Evolutionary conservation across 177 flowering plant genomes (phyloP), one percentile per base, ranked within the genome.

Genomic region (Vitis hybrid): DNA sequence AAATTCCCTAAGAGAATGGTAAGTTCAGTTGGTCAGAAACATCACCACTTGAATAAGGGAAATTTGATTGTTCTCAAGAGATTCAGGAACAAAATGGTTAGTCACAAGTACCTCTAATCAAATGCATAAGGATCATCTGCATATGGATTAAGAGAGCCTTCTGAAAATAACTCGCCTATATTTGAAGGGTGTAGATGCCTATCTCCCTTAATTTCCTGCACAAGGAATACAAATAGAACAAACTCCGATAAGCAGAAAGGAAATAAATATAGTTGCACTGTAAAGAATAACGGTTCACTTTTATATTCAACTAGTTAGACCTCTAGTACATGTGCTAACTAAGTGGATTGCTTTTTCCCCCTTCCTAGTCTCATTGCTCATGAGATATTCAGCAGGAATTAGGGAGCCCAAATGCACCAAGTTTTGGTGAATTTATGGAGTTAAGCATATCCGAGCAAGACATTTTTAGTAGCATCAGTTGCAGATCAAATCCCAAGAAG

Each of bases 61-160:
- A 38, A 38, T 38, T 38, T 38, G 47, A 38, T 38, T 38, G 4
- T 38, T 38, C 47, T 38, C 44, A 12, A 61, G 13, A 2, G 8
- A 15, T 61, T 28, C 31, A 24, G 28, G 17, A 22, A 10, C 18
- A 15, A 5, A 69, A 49, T 69, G 53, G 62, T 33, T 24, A 59
- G 2, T 55, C 15, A 53, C 12, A 55, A 20, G 18, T 84, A 88
- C 98, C 91, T 90, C 82, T 84, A 93, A 63, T 89, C 96, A 82
- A 94, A 95, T 74, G 95, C 94, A 79, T 92, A 95, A 10, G 99
- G 99, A 73, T 95, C 99, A 70, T 94, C 99, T 50, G 83, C 79
- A 80, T 96, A 96, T 66, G 99, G 99, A 82, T 96, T 90, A 72
- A 96, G 71, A 18, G 98, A 92, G 50, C 99, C 97, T 83, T 96